phyloP scores from a whole-genome alignment of 2,329 filamentous ascomycete genomes.

The Fusarium paranaense region DNA sequence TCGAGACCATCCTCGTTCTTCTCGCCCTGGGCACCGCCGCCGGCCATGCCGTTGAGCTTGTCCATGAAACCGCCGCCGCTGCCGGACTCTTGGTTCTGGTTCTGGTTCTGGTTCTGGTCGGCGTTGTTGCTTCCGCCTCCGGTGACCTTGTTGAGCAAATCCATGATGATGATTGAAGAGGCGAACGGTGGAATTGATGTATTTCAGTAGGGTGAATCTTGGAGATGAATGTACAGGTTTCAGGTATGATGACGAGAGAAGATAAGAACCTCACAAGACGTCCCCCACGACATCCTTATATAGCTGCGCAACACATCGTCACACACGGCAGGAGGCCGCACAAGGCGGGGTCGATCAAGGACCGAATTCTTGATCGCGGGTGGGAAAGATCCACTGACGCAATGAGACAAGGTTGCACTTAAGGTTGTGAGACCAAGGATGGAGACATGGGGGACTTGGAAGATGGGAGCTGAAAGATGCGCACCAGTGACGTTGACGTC shows the following conservation, averaged over 20 bases:
- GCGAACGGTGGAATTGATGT: background rate
- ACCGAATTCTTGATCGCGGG: conserved; percentile 15
- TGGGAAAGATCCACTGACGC: conserved; percentile 32
- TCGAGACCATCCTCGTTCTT: conserved; percentile 87
- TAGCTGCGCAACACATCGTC: conserved; percentile 2
- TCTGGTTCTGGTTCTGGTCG: conserved; percentile 39
- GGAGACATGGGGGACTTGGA: background rate
- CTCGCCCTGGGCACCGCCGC: conserved; percentile 79
- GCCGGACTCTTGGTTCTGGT: conserved; percentile 46
- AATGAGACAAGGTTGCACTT: conserved; percentile 23
- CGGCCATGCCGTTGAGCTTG: conserved; percentile 78
- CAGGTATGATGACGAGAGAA: background rate
- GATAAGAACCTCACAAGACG: background rate
- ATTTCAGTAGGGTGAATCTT: background rate
- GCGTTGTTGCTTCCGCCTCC: conserved; percentile 51
- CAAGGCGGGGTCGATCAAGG: conserved; percentile 2
- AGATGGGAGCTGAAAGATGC: conserved; percentile 4
- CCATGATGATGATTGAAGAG: conserved; percentile 55
- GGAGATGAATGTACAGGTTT: background rate
- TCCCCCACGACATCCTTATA: conserved; percentile 18
- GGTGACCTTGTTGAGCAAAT: conserved; percentile 65
- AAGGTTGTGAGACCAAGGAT: background rate
- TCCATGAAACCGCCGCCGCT: conserved; percentile 69
- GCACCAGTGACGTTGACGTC: conserved; percentile 33
- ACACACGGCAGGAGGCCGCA: conserved; percentile 1